Percentiles rank a stretch among this genome's conserved stretches.
phyloP scores from a whole-genome alignment of 78 protist genomes.

The Protostelium mycophagum region DNA sequence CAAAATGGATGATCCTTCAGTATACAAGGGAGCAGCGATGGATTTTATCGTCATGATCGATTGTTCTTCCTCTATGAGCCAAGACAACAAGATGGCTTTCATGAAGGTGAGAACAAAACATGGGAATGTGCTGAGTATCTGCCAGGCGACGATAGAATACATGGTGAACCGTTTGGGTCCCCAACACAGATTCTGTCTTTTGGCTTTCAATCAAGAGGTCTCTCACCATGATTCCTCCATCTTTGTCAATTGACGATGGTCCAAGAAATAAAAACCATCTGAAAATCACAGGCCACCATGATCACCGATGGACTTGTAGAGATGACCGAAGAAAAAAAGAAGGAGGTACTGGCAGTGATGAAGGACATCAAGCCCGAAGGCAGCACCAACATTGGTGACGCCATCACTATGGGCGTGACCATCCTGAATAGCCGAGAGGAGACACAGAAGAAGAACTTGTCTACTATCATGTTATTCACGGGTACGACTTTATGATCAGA shows the following conservation, averaged over 20 bases:
- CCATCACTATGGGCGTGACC: not conserved
- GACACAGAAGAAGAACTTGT: not conserved
- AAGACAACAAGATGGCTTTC: not conserved
- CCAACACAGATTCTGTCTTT: not conserved
- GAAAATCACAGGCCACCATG: not conserved
- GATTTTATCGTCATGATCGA: not conserved
- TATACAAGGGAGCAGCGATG: too few relatives aligned
- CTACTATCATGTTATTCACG: not conserved
- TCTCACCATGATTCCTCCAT: not conserved
- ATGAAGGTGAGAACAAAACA: not conserved
- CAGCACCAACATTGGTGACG: not conserved
- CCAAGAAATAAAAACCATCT: too few relatives aligned
- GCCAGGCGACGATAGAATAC: not conserved
- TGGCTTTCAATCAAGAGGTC: not conserved
- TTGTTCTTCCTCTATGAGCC: not conserved
- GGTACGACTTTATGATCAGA: not conserved
- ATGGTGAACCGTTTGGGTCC: not conserved
- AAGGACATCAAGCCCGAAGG: not conserved
- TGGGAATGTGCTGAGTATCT: not conserved
- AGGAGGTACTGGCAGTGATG: not conserved
- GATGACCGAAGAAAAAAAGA: not conserved
- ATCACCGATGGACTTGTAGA: not conserved
- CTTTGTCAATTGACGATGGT: too few relatives aligned
- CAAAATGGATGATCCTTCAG: too few relatives aligned
- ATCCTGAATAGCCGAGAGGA: not conserved